A percentile compares a stretch with the other conserved stretches of the same genome.
These are phyloP conservation scores for Penicillium flavigenum DNA, from an alignment of 495 filamentous ascomycete species.

Conservation along the genomic window DNA sequence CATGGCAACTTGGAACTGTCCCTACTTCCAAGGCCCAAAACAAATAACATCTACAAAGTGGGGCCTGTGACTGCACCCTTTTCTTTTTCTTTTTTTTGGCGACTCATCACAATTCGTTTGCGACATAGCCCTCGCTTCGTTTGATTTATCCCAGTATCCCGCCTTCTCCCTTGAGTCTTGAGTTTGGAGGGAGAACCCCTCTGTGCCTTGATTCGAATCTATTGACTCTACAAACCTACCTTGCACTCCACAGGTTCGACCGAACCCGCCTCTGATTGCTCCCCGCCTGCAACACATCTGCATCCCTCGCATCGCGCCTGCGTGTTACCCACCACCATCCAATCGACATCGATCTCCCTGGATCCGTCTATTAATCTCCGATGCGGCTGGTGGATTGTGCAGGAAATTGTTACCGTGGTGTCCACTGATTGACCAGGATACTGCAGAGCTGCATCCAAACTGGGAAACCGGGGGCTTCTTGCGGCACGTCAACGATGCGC, in stretches of 20 bases:
- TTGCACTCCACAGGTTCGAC: constrained; percentile 19
- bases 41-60: constrained; percentile 5
- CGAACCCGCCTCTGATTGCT: constrained; percentile 21
- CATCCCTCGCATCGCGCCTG: constrained; percentile 29
- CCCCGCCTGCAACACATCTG: constrained; percentile 14
- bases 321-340: constrained; percentile 10
- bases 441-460: constrained; percentile 21
- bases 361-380: constrained; percentile 21
- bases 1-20: background rate
- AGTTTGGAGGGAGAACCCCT: background rate
- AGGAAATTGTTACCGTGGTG: constrained; percentile 9
- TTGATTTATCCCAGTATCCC: constrained; percentile 9
- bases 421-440: constrained; percentile 21
- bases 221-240: constrained; percentile 14
- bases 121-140: constrained; percentile 24
- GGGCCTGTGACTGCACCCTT: background rate
- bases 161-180: constrained; percentile 8
- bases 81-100: constrained; percentile 3
- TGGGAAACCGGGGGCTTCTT: constrained; percentile 26
- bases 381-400: constrained; percentile 21
- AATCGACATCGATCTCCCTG: constrained; percentile 11
- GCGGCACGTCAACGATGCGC: constrained; percentile 36
- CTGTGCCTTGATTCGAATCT: constrained; percentile 14
- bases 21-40: background rate
- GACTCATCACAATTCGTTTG: constrained; percentile 36